Conservation (phyloP, 164 flowering plant genomes). For the Magnolia sinica region DNA sequence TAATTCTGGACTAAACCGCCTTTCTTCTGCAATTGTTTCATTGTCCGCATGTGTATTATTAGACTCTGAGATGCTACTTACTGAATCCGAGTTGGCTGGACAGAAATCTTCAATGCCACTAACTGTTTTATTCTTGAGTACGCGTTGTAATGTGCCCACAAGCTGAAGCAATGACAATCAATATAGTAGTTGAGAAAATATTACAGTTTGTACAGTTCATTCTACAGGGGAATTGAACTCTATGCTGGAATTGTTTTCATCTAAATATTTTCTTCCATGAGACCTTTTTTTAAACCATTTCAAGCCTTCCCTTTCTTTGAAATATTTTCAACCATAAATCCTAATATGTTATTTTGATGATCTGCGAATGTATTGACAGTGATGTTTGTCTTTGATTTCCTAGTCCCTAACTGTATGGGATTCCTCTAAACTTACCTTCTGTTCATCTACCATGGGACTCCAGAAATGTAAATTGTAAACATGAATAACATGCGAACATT, state of each 20-base stretch:
- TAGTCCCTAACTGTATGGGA: too few relatives aligned
- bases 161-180: constrained; percentile 17
- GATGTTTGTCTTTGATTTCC: too few relatives aligned
- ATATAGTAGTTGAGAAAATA: not conserved
- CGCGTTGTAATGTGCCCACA: constrained; percentile 11
- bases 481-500: not conserved
- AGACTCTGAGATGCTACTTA: constrained; percentile 1
- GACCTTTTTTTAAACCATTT: not conserved
- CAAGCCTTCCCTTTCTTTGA: not conserved
- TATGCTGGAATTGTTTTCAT: not conserved
- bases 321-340: too few relatives aligned
- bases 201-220: not conserved
- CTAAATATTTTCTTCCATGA: not conserved
- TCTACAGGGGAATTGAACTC: not conserved
- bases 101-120: constrained; percentile 18
- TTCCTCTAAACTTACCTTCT: not conserved
- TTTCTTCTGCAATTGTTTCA: constrained; percentile 9
- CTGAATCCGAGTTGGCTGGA: constrained; percentile 18
- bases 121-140: constrained; percentile 14
- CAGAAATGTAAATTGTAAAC: not conserved
- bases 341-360: too few relatives aligned
- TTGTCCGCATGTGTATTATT: constrained; percentile 17
- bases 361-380: too few relatives aligned
- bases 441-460: not conserved
- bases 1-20: constrained; percentile 9